A percentile compares a stretch with the other conserved stretches of the same genome.
Conservation (phyloP, 192 early-diverging fungal genomes). For the Coemansia reversa region DNA sequence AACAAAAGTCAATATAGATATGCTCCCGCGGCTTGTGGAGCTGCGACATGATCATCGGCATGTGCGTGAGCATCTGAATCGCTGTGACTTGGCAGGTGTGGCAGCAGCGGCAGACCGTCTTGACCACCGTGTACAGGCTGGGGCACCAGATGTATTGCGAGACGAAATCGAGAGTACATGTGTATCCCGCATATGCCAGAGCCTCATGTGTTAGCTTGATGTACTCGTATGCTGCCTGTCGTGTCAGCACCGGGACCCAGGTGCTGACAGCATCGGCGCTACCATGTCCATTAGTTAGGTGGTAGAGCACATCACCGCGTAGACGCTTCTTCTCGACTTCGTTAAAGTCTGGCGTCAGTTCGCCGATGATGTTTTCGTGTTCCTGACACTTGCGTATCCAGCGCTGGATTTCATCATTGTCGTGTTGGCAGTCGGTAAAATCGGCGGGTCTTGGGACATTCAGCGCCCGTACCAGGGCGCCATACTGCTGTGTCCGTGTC, state of each 20-base stretch:
- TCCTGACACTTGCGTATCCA: constrained; percentile 3
- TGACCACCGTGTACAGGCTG: not conserved
- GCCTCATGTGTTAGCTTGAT: not conserved
- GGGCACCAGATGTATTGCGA: not conserved
- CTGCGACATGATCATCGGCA: not conserved
- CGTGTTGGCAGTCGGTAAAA: constrained; percentile 5
- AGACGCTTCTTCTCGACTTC: constrained; percentile 1
- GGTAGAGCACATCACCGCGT: not conserved
- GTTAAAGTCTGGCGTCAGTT: constrained; percentile 7
- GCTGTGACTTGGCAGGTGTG: constrained; percentile 19
- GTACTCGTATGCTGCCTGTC: not conserved
- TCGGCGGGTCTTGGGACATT: not conserved
- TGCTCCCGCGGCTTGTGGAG: constrained; percentile 4
- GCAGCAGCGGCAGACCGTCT: not conserved
- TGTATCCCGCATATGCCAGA: constrained; percentile 10
- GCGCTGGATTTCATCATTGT: not conserved
- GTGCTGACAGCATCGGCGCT: not conserved
- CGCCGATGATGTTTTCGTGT: too few relatives aligned
- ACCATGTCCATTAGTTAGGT: not conserved
- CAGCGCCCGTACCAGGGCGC: not conserved
- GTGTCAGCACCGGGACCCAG: constrained; percentile 3
- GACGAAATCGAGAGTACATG: not conserved
- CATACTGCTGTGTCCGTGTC: not conserved
- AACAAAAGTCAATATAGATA: constrained; percentile 23
- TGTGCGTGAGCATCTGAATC: constrained; percentile 9